phyloP scores from a whole-genome alignment of 768 basidiomycete genomes.

The Termitomyces sp. region DNA sequence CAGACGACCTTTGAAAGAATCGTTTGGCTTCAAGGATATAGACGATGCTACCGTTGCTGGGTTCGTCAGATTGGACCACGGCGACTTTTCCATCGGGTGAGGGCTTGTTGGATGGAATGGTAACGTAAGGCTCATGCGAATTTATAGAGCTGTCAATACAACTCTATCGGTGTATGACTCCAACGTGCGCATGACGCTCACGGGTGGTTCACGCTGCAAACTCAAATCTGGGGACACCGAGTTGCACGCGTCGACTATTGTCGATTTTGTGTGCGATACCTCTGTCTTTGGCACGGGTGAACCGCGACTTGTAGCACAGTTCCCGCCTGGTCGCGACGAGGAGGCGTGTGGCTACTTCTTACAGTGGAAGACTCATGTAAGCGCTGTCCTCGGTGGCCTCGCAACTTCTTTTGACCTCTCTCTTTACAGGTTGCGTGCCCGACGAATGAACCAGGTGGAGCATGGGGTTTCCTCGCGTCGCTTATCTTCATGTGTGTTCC shows the following conservation, averaged over 20 bases:
- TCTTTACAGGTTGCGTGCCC: conserved; percentile 62
- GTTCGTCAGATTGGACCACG: conserved; percentile 53
- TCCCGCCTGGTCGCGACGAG: conserved; percentile 60
- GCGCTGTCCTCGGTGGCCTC: conserved; percentile 14
- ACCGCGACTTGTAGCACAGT: conserved; percentile 55
- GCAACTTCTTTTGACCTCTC: background rate
- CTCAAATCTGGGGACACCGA: conserved; percentile 30
- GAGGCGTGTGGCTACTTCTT: conserved; percentile 72
- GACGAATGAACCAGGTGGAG: conserved; percentile 46
- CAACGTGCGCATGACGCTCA: conserved; percentile 49
- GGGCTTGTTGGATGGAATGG: conserved; percentile 9
- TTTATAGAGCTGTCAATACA: conserved; percentile 51
- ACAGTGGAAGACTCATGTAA: conserved; percentile 80
- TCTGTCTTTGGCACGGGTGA: conserved; percentile 51
- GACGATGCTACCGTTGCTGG: conserved; percentile 52
- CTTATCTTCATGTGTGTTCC: conserved; percentile 53
- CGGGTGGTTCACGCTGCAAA: conserved; percentile 61
- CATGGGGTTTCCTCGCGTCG: conserved; percentile 48
- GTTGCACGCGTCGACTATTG: conserved; percentile 54
- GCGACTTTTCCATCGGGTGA: conserved; percentile 73
- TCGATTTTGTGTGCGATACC: conserved; percentile 75
- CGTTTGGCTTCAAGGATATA: conserved; percentile 52
- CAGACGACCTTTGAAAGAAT: conserved; percentile 46
- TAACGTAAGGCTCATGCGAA: background rate
- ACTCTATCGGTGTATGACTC: conserved; percentile 51